A percentile compares a stretch with the other conserved stretches of the same genome.
phyloP scores from a whole-genome alignment of 192 early-diverging fungal species.

The Gamsiella multidivaricata region DNA sequence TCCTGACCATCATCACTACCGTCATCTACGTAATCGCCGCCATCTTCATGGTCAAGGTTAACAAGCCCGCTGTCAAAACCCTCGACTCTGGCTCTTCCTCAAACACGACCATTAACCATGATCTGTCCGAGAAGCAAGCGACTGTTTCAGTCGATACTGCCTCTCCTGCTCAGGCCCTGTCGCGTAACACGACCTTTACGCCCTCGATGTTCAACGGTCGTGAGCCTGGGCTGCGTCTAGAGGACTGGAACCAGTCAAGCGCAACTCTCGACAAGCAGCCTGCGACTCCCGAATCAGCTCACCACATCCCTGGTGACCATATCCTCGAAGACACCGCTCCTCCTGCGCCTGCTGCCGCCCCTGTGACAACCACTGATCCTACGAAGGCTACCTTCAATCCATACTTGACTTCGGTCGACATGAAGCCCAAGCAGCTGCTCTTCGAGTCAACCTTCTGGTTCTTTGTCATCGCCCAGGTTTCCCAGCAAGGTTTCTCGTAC shows the following conservation, averaged over 20 bases:
- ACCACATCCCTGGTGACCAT: conserved; percentile 34
- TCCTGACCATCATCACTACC: conserved; percentile 47
- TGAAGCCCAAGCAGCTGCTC: conserved; percentile 40
- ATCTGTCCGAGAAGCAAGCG: conserved; percentile 8
- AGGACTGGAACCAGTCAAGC: conserved; percentile 42
- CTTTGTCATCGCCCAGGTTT: conserved; percentile 50
- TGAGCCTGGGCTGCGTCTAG: background rate
- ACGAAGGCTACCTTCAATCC: conserved; percentile 27
- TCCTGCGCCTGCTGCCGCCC: background rate
- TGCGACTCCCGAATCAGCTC: background rate
- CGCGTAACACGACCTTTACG: conserved; percentile 44
- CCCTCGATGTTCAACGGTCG: conserved; percentile 40
- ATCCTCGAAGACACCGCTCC: conserved; percentile 34
- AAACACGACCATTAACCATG: conserved; percentile 6
- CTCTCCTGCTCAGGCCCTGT: conserved; percentile 12
- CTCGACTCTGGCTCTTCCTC: conserved; percentile 28
- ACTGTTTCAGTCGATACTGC: background rate
- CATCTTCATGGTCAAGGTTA: conserved; percentile 51
- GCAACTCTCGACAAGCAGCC: conserved; percentile 35
- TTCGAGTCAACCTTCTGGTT: conserved; percentile 50
- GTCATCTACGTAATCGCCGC: conserved; percentile 44
- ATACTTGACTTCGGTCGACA: conserved; percentile 40
- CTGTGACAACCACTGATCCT: conserved; percentile 12
- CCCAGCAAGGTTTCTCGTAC: conserved; percentile 51
- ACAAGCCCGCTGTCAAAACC: conserved; percentile 18